A percentile compares a stretch with the other conserved stretches of the same genome.
Evolutionary conservation across 495 filamentous ascomycete species (phyloP).

Genomic region (Lepidopterella palustris): DNA sequence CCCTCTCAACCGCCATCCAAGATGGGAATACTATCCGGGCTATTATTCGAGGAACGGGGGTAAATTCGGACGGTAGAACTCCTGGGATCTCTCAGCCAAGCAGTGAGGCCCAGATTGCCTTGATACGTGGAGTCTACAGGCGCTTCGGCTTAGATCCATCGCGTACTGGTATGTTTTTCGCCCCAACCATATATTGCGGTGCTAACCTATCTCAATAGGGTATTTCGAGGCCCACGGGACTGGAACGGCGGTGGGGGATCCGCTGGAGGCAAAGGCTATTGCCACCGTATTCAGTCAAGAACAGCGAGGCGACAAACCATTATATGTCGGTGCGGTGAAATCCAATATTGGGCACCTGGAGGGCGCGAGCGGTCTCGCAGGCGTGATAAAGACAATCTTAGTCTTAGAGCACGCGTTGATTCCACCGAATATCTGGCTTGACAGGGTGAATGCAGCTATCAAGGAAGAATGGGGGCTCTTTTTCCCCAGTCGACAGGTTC

Average conservation of each 20-base stretch:
- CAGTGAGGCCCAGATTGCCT: background rate
- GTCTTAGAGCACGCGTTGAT: conserved; percentile 41
- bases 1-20: conserved; percentile 26
- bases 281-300: conserved; percentile 31
- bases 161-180: background rate
- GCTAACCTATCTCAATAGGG: conserved; percentile 33
- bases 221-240: conserved; percentile 22
- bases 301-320: conserved; percentile 40
- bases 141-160: conserved; percentile 26
- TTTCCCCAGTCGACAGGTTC: conserved; percentile 1
- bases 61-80: conserved; percentile 43
- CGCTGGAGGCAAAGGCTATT: conserved; percentile 53
- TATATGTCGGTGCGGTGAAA: conserved; percentile 28
- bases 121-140: conserved; percentile 5
- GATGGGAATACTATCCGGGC: conserved; percentile 40
- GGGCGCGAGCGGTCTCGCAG: conserved; percentile 35
- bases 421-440: conserved; percentile 33
- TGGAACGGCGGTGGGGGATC: conserved; percentile 41
- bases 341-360: conserved; percentile 34
- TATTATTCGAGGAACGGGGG: conserved; percentile 39
- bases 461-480: conserved; percentile 17
- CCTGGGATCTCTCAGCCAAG: conserved; percentile 25
- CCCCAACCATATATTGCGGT: conserved; percentile 6
- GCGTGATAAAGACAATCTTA: conserved; percentile 40
- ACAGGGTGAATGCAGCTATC: conserved; percentile 37